Base-by-base conservation (phyloP, 768 basidiomycete species). In the Rossbeevera mucosa region DNA sequence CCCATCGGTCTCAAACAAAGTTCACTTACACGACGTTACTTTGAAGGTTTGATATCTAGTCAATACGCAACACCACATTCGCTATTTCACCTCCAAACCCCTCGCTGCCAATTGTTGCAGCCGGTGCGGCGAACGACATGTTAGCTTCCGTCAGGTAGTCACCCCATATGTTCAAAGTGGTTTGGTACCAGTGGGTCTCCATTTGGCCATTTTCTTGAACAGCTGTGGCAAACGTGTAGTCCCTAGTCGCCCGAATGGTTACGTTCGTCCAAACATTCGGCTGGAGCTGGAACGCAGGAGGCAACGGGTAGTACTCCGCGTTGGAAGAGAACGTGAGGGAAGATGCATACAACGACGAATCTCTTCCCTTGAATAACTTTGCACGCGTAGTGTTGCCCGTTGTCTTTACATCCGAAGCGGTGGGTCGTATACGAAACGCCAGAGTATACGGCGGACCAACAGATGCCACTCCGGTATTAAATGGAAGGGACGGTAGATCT, bases 381-480 rank as follows among this genome's bases (percentile, higher is more conserved):
- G 66, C 64, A 5, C 21, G n/a, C 16, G 47, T 51, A 3, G 13
- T 54, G 26, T 60, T 31, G 13, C 61, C 55, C 13, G 58, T 50
- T 43, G 55, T 54, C 42, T 38, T 38, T 11, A 55, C 36, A 38
- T 59, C 62, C 2, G 25, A 30, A 11, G 56, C n/a, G n/a, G 54
- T 33, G 13, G 72, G 72, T 18, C 67, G 64, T n/a, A 76, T 62
- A 21, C 63, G 66, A 64, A 75, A 75, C 5, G 63, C 68, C 13
- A 77, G 56, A 14, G 71, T 73, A 54, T 77, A 76, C 9, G 74
- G 74, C 7, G 75, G 75, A 8, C 75, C 75, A 7, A 76, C 71
- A 3, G 74, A 75, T 29, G 65, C 60, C 48, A 72, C 61, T 6
- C 56, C 56, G 0, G 74, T 73, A 42, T 47, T 28, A 21, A 71